Evolutionary conservation across 2,329 filamentous ascomycete species (phyloP), one percentile per base, ranked within the genome.

Genomic region (Fusarium transvaalense): DNA sequence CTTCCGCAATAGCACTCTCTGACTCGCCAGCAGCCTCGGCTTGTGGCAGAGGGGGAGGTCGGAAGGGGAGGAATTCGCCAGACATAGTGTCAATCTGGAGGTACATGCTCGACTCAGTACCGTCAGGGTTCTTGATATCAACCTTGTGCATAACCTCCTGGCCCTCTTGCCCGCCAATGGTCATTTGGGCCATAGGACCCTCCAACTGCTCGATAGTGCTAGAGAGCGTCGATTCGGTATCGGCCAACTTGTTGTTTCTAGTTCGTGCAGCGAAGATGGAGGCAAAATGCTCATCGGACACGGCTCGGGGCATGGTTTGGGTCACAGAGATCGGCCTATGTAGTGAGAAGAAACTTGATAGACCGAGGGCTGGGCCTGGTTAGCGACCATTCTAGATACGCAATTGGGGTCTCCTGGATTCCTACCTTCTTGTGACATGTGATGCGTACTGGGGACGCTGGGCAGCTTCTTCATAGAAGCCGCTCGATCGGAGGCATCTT

Each of bases 301-400:
- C 86, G 21, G 86, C 83, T 73, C 88, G 89, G 57, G 92, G 96
- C 76, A 97, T 90, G 71, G 91, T 90, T 73, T 91, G 90, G 50
- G 91, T 94, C 70, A 97, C 89, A 56, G 93, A 97, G 76, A 99
- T 95, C 45, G 96, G 96, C 65, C 96, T 90, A 81, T 99, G 93
- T 71, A 97, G 91, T 67, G 94, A 97, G 84, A 98, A 98, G 85
- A 99, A 98, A 63, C 91, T 91, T 10, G 95, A 96, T 45, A 97
- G 85, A 68, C 92, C 91, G 64, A 98, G 86, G 76, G 97, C 96
- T 98, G 71, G 7, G 67, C 76, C 52, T 31, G 72, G 71, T 53
- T 71, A 54, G 39, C 48, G 41, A 55, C 17, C 25, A 6, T 19
- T 10, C 29, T 21, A 10, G 2, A 9, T 23, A n/a, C 21, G 12